Evolutionary conservation across 257 asterid species (phyloP), one percentile per base, ranked within the genome.

Genomic region (Ajuga chamaepitys): DNA sequence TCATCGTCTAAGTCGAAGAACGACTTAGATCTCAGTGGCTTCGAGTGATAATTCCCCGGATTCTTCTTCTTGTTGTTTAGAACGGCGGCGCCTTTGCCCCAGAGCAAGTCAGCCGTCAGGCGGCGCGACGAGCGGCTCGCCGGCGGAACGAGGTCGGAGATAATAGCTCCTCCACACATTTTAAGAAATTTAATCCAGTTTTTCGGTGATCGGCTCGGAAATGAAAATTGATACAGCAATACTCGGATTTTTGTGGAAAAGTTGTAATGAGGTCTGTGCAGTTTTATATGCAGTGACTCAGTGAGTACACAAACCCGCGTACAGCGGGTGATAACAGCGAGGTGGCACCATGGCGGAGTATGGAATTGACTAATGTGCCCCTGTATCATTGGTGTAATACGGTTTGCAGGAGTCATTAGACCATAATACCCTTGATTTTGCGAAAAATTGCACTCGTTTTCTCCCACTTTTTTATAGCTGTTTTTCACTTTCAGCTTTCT

Each of bases 81-180:
- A 74, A 61, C 74, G 42, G 79, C 72, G 51, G 80, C 71, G 42
- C 44, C 77, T 37, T 65, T 73, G 40, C 94, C 98, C 98, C 95
- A 91, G 0, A 91, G 85, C 69, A 91, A 55, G 6, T 86, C 95
- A 7, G 95, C 87, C 0, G 94, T 88, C 8, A 91, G 74, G 72
- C 82, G 78, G 64, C 88, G 83, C 22, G 95, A 82, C 16, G 85
- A 60, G 25, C 79, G 75, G 84, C 73, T 70, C 21, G 83, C 70
- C 64, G 92, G 82, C 68, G 79, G 76, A 18, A 40, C 37, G 8
- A 76, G 48, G 5, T 85, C 90, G 65, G 95, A 83, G 55, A 88
- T 86, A n/a, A 88, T 82, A 6, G 98, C 91, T 64, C 98, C 98
- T 26, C 96, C 96, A 79, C 98, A 91, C 98, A 91, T 77, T 55